Percentiles rank a stretch among this genome's conserved stretches.
These are phyloP conservation scores for Ampelocalamus luodianensis DNA, from an alignment of 176 grass and related monocot species.

Conservation along the genomic window DNA sequence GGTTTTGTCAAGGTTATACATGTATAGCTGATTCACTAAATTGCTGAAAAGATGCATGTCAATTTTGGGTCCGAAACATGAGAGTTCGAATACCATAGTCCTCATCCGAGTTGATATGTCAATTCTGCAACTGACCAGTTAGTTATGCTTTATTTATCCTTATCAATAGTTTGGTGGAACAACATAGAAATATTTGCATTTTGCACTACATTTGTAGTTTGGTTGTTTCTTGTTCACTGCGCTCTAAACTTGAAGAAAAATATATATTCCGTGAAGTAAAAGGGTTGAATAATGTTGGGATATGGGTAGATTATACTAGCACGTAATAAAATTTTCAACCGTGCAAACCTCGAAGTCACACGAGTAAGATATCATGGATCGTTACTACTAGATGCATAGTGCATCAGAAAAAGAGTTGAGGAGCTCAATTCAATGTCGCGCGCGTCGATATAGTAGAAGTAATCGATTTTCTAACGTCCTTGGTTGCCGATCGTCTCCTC, in stretches of 20 bases:
- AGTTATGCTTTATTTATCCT: neutral
- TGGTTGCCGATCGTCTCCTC: too few relatives aligned
- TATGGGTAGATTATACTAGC: too few relatives aligned
- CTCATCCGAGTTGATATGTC: neutral
- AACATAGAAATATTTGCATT: neutral
- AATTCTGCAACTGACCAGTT: neutral
- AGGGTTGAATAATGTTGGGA: neutral
- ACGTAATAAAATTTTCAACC: too few relatives aligned
- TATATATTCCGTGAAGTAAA: neutral
- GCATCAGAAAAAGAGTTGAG: too few relatives aligned
- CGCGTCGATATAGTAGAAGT: too few relatives aligned
- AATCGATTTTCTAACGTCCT: too few relatives aligned
- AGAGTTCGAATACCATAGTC: neutral
- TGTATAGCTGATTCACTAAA: constrained; percentile 28
- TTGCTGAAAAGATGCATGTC: neutral
- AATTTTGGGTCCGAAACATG: constrained; percentile 27
- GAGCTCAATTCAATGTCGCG: too few relatives aligned
- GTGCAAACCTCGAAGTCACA: too few relatives aligned
- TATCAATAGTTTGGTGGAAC: constrained; percentile 11
- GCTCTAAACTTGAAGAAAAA: neutral
- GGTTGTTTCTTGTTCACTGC: neutral
- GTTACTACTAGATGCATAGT: too few relatives aligned
- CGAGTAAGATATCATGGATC: too few relatives aligned
- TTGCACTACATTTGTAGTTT: neutral
- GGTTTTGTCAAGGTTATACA: constrained; percentile 26